These are phyloP conservation scores for Kodamaea sagamina DNA, from an alignment of 805 yeast genomes.

Conservation along the genomic window DNA sequence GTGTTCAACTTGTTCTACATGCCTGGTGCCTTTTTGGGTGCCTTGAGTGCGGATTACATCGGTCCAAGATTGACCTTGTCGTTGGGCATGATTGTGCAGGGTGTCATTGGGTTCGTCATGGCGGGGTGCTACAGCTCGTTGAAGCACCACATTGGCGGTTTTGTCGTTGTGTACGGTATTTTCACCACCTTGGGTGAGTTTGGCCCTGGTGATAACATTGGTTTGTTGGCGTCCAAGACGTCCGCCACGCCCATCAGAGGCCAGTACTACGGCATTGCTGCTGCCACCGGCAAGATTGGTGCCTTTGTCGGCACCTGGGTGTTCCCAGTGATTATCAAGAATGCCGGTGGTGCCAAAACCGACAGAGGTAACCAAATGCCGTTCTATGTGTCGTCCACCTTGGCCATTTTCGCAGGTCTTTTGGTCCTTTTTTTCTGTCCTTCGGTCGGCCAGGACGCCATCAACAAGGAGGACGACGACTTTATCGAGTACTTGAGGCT, in stretches of 20 bases:
- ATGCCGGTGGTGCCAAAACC: conserved; percentile 52
- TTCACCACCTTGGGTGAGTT: conserved; percentile 87
- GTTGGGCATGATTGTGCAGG: conserved; percentile 71
- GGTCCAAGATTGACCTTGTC: conserved; percentile 85
- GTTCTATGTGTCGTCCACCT: conserved; percentile 76
- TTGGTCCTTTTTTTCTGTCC: conserved; percentile 75
- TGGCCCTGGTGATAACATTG: conserved; percentile 93
- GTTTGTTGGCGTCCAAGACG: conserved; percentile 83
- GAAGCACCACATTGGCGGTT: conserved; percentile 66
- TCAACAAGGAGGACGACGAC: conserved; percentile 71
- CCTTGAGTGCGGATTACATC: conserved; percentile 73
- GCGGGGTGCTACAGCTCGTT: conserved; percentile 65
- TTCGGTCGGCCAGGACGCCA: conserved; percentile 78
- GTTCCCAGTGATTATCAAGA: conserved; percentile 75
- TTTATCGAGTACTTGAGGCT: conserved; percentile 67
- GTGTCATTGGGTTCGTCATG: conserved; percentile 79
- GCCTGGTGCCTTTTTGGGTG: conserved; percentile 90
- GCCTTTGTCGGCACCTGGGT: conserved; percentile 89
- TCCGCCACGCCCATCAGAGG: conserved; percentile 88
- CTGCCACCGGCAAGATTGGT: conserved; percentile 89
- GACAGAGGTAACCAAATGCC: conserved; percentile 69
- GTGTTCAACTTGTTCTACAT: conserved; percentile 84
- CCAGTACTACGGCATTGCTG: conserved; percentile 86
- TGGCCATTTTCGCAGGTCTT: conserved; percentile 71
- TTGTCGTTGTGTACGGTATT: conserved; percentile 85